These are phyloP conservation scores for Lobosporangium transversale DNA, from an alignment of 192 early-diverging fungal species.

Conservation along the genomic window DNA sequence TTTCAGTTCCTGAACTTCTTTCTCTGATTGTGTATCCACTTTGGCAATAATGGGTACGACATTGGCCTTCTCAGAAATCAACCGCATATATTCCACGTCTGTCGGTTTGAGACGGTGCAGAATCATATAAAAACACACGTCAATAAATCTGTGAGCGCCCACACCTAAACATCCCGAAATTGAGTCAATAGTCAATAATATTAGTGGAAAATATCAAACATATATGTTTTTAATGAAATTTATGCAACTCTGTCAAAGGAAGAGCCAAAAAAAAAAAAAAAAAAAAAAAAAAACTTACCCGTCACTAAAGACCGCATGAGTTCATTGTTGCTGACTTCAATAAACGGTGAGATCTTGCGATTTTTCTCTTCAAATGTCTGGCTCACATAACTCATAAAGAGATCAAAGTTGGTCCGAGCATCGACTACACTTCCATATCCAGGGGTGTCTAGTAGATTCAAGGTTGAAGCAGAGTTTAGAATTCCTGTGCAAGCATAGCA, in stretches of 20 bases:
- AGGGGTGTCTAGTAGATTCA: slow-evolving; percentile 34
- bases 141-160: slow-evolving; percentile 53
- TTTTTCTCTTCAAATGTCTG: slow-evolving; percentile 50
- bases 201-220: background rate
- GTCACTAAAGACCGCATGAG: slow-evolving; percentile 50
- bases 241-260: background rate
- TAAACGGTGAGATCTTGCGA: slow-evolving; percentile 46
- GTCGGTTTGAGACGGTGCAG: slow-evolving; percentile 71
- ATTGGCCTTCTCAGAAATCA: slow-evolving; percentile 62
- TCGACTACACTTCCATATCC: slow-evolving; percentile 49
- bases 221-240: too few species aligned
- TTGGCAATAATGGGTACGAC: slow-evolving; percentile 77
- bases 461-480: too few species aligned
- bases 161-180: slow-evolving; percentile 19
- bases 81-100: slow-evolving; percentile 77
- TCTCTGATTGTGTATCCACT: slow-evolving; percentile 60
- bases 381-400: slow-evolving; percentile 42
- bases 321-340: slow-evolving; percentile 49
- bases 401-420: slow-evolving; percentile 45
- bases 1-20: slow-evolving; percentile 66
- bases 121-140: slow-evolving; percentile 62
- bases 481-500: too few species aligned
- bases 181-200: background rate
- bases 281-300: slow-evolving; percentile 14
- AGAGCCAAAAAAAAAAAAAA: background rate